Evolutionary conservation across 768 basidiomycete species (phyloP).

Genomic region (Phaffia australis): DNA sequence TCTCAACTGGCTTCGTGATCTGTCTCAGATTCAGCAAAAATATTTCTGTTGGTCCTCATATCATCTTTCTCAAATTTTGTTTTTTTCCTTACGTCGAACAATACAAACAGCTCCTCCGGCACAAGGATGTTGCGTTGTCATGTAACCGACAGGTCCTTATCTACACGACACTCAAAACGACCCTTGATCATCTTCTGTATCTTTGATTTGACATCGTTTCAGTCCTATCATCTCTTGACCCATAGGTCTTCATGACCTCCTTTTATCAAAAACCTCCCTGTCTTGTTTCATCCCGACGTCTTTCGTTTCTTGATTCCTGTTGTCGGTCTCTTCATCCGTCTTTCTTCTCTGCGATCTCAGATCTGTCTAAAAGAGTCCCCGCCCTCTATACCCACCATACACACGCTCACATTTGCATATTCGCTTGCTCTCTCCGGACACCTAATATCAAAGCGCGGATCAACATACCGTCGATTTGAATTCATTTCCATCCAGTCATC

Average conservation of each 20-base stretch:
- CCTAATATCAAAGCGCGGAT: too few species aligned
- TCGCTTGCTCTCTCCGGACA: too few species aligned
- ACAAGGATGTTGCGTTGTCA: slow-evolving; percentile 13
- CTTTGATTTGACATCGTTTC: background rate
- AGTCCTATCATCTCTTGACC: background rate
- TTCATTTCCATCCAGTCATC: too few species aligned
- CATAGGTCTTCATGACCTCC: background rate
- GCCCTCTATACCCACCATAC: too few species aligned
- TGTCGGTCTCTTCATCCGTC: background rate
- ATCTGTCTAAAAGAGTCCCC: background rate
- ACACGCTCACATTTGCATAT: too few species aligned
- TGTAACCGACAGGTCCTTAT: background rate
- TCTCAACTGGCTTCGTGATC: background rate
- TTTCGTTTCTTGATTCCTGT: background rate
- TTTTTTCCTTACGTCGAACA: slow-evolving; percentile 1
- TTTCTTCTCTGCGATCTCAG: background rate
- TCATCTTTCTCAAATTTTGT: background rate
- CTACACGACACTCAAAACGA: background rate
- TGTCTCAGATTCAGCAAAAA: background rate
- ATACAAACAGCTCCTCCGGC: slow-evolving; percentile 4
- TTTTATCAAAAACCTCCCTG: background rate
- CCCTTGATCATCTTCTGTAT: background rate
- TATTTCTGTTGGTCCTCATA: background rate
- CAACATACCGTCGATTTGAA: too few species aligned
- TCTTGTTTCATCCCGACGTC: background rate